Base-by-base conservation (phyloP, 345 rosid genomes). In the Bretschneidera sinensis region DNA sequence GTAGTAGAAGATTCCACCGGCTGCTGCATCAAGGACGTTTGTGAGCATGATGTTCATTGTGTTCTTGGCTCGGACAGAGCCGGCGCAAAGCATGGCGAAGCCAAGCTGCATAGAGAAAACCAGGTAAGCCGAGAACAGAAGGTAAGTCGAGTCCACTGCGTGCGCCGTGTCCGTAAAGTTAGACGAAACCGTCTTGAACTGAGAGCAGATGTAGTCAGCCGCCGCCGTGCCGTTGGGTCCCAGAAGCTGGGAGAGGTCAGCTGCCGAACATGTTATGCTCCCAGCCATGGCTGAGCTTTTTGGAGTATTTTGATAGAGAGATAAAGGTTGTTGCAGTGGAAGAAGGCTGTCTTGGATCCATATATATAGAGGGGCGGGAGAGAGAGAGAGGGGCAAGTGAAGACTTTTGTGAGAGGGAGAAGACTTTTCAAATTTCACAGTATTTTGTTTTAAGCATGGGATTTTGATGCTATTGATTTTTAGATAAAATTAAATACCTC, bases 21-120 rank as follows among this genome's bases (percentile, higher is more conserved):
- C 71, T 7, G 96, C 96, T 1, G 96, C 96, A 62, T 91, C 98
- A 22, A 91, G 91, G 51, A 91, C 96, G 74, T 91, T 91, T 16
- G 98, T 88, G 45, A 91, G 86, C 98, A 91, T 91, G 73, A 91
- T 91, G 80, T 88, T 91, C 96, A 88, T 88, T 43, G 98, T 86
- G 76, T 88, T 88, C 65, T 91, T 91, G 61, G 95, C 92, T 18
- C 96, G 81, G 18, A 91, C 98, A 33, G 98, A 91, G 3, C 98
- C 98, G 22, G 98, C 98, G 57, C 98, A 91, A 28, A 91, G 92
- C 96, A 91, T 91, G 67, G 96, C 98, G 48, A 91, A 91, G 54
- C 98, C 96, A 0, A 91, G 84, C 63, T 91, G 98, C 98, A 91
- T 91, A 47, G 96, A 76, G 74, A 91, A 91, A 58, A 88, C 96